A percentile compares a stretch with the other conserved stretches of the same genome.
phyloP scores from a whole-genome alignment of 108 stramenopile species.

The Nitzschia sp. region DNA sequence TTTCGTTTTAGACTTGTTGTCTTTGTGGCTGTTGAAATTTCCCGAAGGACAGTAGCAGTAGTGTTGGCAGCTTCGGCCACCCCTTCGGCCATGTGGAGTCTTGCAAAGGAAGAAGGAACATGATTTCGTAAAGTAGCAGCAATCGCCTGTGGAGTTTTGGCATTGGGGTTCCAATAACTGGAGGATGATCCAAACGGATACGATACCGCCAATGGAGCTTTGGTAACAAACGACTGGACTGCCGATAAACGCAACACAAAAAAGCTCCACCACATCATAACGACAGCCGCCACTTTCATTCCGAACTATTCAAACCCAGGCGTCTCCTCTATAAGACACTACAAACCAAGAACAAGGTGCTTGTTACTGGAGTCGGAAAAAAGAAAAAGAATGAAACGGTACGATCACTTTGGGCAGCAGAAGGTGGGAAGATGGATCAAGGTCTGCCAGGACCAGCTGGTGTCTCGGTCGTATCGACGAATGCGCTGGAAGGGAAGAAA shows the following conservation, averaged over 20 bases:
- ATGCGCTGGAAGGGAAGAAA: too few species aligned
- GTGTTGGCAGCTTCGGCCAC: not conserved
- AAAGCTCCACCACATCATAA: constrained; percentile 21
- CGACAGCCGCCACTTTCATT: constrained; percentile 10
- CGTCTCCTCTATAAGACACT: too few species aligned
- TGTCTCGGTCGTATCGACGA: too few species aligned
- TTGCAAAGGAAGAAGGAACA: not conserved
- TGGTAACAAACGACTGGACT: constrained; percentile 20
- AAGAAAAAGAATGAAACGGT: too few species aligned
- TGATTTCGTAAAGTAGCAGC: not conserved
- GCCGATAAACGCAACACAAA: constrained; percentile 22
- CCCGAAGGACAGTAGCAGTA: not conserved
- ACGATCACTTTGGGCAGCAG: too few species aligned
- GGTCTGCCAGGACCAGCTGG: too few species aligned
- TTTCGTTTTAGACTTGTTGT: not conserved
- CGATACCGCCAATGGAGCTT: not conserved
- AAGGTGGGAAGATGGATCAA: too few species aligned
- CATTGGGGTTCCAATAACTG: too few species aligned
- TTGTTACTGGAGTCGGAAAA: too few species aligned
- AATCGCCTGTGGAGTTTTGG: too few species aligned
- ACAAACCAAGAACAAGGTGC: too few species aligned
- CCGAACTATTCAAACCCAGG: constrained; percentile 55
- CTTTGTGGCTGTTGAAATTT: not conserved
- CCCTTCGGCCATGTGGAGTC: not conserved
- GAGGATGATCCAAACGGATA: constrained; percentile 4